phyloP scores from a whole-genome alignment of 2,329 filamentous ascomycete genomes.

The Dryadomyces quercus-mongolicae region DNA sequence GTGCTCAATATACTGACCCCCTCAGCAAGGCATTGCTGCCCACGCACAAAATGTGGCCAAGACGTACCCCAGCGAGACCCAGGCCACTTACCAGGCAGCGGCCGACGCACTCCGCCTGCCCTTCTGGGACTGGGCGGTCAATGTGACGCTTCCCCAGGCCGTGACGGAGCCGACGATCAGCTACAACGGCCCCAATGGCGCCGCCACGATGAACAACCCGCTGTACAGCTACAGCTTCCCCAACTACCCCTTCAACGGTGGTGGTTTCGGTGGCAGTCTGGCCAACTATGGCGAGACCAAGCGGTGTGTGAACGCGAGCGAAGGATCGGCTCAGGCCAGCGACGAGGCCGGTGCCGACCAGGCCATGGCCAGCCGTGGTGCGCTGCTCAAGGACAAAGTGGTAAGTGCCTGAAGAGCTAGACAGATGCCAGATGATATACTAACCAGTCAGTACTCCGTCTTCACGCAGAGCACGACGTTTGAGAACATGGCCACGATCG shows the following conservation, averaged over 20 bases:
- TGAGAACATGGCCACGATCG: conserved; percentile 27
- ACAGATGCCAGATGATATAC: neutral
- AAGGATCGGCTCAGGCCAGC: conserved; percentile 16
- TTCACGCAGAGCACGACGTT: conserved; percentile 25
- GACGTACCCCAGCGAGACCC: conserved; percentile 24
- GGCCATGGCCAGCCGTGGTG: conserved; percentile 11
- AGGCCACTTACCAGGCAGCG: conserved; percentile 27
- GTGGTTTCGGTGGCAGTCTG: conserved; percentile 18
- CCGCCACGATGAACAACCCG: conserved; percentile 30
- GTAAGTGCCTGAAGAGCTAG: conserved; percentile 8
- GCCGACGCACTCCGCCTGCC: conserved; percentile 34
- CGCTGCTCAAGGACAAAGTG: conserved; percentile 16
- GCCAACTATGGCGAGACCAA: conserved; percentile 23
- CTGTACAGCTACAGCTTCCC: conserved; percentile 38
- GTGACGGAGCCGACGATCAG: conserved; percentile 17
- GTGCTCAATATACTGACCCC: neutral
- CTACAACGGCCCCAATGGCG: conserved; percentile 15
- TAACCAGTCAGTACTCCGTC: conserved; percentile 25
- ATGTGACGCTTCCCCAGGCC: conserved; percentile 29
- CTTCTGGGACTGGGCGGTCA: conserved; percentile 42
- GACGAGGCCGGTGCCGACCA: conserved; percentile 26
- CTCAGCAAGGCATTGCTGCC: conserved; percentile 37
- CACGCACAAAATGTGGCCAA: conserved; percentile 33
- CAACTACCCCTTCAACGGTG: conserved; percentile 23
- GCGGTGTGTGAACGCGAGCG: conserved; percentile 20